phyloP scores from a whole-genome alignment of 2,329 filamentous ascomycete species.

The Cladosporium halotolerans region DNA sequence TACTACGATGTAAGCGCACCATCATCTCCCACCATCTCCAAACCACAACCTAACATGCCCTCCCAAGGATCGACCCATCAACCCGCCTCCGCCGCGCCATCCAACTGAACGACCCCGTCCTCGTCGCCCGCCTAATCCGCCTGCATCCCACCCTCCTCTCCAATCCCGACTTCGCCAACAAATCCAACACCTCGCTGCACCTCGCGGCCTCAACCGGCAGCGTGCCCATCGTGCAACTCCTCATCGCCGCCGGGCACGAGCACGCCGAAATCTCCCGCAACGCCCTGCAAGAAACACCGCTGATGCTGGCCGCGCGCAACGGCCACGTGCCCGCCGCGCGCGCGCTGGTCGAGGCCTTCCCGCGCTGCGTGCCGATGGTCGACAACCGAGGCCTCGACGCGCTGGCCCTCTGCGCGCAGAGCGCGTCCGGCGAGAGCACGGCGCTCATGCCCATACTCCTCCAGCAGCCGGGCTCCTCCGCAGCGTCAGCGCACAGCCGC shows the following conservation, averaged over 20 bases:
- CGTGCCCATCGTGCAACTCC: constrained; percentile 58
- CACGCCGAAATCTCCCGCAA: constrained; percentile 67
- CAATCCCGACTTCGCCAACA: constrained; percentile 70
- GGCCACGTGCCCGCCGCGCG: constrained; percentile 70
- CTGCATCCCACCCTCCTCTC: constrained; percentile 65
- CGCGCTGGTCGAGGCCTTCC: constrained; percentile 60
- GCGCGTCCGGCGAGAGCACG: constrained; percentile 18
- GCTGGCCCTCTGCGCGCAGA: constrained; percentile 35
- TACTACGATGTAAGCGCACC: background rate
- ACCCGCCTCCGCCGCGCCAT: constrained; percentile 78
- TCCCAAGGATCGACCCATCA: constrained; percentile 66
- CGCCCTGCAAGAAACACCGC: constrained; percentile 69
- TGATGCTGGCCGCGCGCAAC: constrained; percentile 67
- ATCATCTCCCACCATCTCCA: background rate
- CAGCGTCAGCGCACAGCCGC: constrained; percentile 25
- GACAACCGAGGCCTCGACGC: constrained; percentile 67
- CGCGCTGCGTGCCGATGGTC: constrained; percentile 55
- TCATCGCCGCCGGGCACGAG: constrained; percentile 72
- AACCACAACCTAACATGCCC: constrained; percentile 4
- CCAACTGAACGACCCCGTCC: constrained; percentile 62
- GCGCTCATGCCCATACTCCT: constrained; percentile 39
- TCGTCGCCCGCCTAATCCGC: constrained; percentile 70
- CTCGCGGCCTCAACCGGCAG: constrained; percentile 70
- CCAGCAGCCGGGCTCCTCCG: constrained; percentile 17
- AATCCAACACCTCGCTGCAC: constrained; percentile 79